Evolutionary conservation across 805 yeast genomes (phyloP), one percentile per base, ranked within the genome.

Genomic region (Teunomyces atbi): DNA sequence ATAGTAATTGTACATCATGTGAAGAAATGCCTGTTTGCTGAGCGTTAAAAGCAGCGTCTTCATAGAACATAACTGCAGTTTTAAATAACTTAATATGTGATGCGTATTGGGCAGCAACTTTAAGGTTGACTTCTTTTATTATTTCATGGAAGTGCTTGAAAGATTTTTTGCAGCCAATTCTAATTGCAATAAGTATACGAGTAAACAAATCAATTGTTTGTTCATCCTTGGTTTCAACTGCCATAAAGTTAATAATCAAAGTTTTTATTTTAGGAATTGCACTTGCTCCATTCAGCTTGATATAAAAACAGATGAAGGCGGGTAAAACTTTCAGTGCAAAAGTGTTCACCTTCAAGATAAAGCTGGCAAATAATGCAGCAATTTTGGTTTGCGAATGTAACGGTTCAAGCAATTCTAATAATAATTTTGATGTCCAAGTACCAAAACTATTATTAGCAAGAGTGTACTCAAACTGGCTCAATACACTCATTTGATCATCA

Each of bases 31-130:
- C 27, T 1, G 35, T 8, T 16, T 7, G 19, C 11, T 12, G 33
- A 10, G 16, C 6, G n/a, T 36, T 16, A 36, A 33, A 45, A 15
- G 45, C 43, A 47, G 51, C 39, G 43, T 78, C 82, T 50, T 81
- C 86, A 44, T 75, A 64, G 3, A 81, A 46, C 72, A 81, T 57
- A 32, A 78, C 56, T 0, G 81, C 71, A 1, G 81, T 66, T 46
- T 72, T 70, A 23, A 71, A 67, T 39, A 64, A 60, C 5, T 62
- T 61, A 7, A 62, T 60, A 5, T 55, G 47, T 3, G 64, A 46
- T 1, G 80, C 73, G 4, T 71, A 54, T 10, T 55, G 26, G 46
- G 58, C 69, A 2, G 73, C 51, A 2, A 41, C 32, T 1, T 45
- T 43, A 5, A 63, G 49, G 41, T 73, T 66, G n/a, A 77, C 45